Percentiles rank a stretch among this genome's conserved stretches.
Evolutionary conservation across 805 yeast genomes (phyloP).

Genomic region (Ogataea pilisensis): DNA sequence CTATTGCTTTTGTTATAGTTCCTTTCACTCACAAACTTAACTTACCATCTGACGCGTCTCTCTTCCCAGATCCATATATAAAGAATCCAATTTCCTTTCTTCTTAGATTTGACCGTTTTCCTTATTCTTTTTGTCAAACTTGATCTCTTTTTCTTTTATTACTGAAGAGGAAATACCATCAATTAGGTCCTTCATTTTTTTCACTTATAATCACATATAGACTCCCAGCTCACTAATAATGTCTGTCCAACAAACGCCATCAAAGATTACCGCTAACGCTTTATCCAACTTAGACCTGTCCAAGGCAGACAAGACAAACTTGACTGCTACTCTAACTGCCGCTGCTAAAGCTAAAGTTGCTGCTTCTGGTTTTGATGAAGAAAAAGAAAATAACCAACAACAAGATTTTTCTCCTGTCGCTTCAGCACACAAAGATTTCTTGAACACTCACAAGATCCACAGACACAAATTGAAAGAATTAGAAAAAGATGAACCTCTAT

Average conservation of each 20-base stretch:
- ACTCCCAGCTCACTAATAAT: too few species aligned
- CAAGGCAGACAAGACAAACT: constrained; percentile 37
- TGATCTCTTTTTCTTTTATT: not conserved
- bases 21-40: too few species aligned
- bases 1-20: too few species aligned
- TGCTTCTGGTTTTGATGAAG: constrained; percentile 15
- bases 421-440: constrained; percentile 50
- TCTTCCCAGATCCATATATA: not conserved
- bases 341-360: constrained; percentile 36
- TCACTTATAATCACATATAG: not conserved
- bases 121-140: not conserved
- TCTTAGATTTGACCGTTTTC: too few species aligned
- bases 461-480: constrained; percentile 67
- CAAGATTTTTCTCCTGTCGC: constrained; percentile 19
- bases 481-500: constrained; percentile 87
- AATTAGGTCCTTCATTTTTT: not conserved
- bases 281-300: constrained; percentile 47
- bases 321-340: constrained; percentile 37
- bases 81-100: not conserved
- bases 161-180: not conserved
- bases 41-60: not conserved
- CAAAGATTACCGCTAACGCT: constrained; percentile 58
- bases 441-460: constrained; percentile 60
- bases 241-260: constrained; percentile 67
- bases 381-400: constrained; percentile 1